Evolutionary conservation across 129 eudicot species (phyloP), one percentile per base, ranked within the genome.

Genomic region (Centaurea solstitialis): DNA sequence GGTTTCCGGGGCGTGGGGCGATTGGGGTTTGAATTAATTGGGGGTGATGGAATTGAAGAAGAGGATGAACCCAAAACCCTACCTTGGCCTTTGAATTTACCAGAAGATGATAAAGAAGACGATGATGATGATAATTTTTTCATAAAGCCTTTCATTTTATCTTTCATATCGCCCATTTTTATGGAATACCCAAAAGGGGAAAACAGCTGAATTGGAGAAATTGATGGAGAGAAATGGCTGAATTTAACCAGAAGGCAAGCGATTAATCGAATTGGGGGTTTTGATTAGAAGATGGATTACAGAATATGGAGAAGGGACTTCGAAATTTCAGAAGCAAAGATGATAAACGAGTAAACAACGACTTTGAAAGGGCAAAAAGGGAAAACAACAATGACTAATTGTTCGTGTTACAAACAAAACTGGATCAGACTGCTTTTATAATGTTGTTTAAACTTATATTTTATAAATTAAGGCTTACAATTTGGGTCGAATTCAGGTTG

Each of bases 61-160:
- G 91, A 83, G 3, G 95, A 90, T 13, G 90, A 87, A 96, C 99
- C 99, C 75, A 96, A 84, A 11, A 93, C 95, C 84, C 93, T 86
- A 67, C 93, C 97, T 80, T 87, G 98, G 53, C 98, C 97, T 83
- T 89, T 91, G 85, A 96, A 95, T 91, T 89, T 91, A 75, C 92
- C 90, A 4, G 97, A 91, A 28, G 97, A 85, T 15, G 98, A 89
- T 53, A 94, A 78, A 4, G 76, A 70, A 0, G 64, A 57, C 15
- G 97, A 57, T 15, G 97, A 81, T 0, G 87, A 86, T 94, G 87
- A 95, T 26, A 26, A 93, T 72, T 93, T 95, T 84, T 93, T 95
- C 92, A 93, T 93, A 87, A 96, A 96, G 0, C 94, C 99, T 82
- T 96, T 93, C 76, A 96, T 75, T 83, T 96, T 93, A 70, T 89